A percentile compares a stretch with the other conserved stretches of the same genome.
Conservation (phyloP, 768 basidiomycete genomes). For the Boletus reticuloceps region DNA sequence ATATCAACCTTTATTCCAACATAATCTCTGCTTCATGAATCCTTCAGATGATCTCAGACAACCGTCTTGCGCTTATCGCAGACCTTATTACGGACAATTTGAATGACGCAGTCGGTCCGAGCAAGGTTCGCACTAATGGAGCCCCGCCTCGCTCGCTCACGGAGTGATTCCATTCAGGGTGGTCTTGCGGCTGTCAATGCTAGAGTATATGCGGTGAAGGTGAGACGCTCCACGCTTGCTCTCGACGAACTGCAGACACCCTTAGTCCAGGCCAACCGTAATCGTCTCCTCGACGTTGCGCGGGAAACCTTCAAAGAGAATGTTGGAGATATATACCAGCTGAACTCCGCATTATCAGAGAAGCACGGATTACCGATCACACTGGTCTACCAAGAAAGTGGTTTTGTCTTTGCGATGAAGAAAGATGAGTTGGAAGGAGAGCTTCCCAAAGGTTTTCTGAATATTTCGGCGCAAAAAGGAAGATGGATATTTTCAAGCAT, state of each 20-base stretch:
- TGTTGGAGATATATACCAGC: conserved; percentile 77
- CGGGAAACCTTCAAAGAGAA: conserved; percentile 95
- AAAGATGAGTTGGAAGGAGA: conserved; percentile 50
- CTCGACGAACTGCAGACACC: neutral
- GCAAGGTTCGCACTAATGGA: conserved; percentile 47
- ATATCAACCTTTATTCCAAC: neutral
- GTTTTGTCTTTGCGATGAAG: conserved; percentile 72
- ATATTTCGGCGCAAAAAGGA: conserved; percentile 61
- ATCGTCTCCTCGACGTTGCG: conserved; percentile 88
- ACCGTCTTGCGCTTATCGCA: conserved; percentile 63
- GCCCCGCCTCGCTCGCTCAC: neutral
- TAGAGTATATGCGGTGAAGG: conserved; percentile 87
- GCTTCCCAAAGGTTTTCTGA: conserved; percentile 70
- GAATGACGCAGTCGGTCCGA: conserved; percentile 65
- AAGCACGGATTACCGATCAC: conserved; percentile 63
- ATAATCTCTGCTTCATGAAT: neutral
- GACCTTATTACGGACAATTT: conserved; percentile 56
- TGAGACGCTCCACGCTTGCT: conserved; percentile 9
- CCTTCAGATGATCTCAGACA: conserved; percentile 69
- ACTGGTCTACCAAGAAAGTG: conserved; percentile 67
- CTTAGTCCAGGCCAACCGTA: conserved; percentile 59
- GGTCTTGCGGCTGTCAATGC: conserved; percentile 74
- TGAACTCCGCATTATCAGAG: conserved; percentile 58
- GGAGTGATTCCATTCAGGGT: conserved; percentile 39
- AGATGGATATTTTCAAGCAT: conserved; percentile 76